Evolutionary conservation across 2,329 filamentous ascomycete species (phyloP), one percentile per base, ranked within the genome.

Genomic region (Colletotrichum acutatum): DNA sequence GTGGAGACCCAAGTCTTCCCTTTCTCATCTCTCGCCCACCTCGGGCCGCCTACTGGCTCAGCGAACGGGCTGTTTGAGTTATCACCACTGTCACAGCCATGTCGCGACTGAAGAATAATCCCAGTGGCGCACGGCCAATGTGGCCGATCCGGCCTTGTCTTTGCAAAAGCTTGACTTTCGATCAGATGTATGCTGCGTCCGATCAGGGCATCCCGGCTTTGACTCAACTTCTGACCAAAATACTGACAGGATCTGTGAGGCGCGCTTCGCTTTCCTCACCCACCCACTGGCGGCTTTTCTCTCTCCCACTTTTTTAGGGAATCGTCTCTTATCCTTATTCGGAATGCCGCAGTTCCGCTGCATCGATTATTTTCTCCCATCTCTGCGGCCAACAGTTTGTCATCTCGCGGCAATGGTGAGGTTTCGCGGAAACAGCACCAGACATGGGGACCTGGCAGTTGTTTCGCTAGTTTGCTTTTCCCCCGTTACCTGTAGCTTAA

Each of bases 21-120:
- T 28, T 16, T n/a, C 26, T 26, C 14, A 30, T 56, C 28, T 24
- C 37, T 56, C 28, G 24, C 26, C 12, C 59, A 28, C 24, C 59
- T 32, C 24, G 30, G 66, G 14, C 30, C 49, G 26, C 34, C 22
- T 37, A 32, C 37, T 42, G 49, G 46, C 49, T 56, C 32, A 57
- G 49, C n/a, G 42, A 57, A 34, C 34, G 32, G 28, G 16, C 24
- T 30, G 16, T 61, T 66, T 73, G 71, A 73, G 71, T 73, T 73
- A 22, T 65, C 9, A 65, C 60, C 60, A 66, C 54, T 72, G 71
- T 73, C 67, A 66, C 66, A 73, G 71, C 46, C 71, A 61, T 73
- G 71, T 73, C 71, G 71, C 71, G 71, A 26, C 66, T 58, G 61
- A 37, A 14, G 49, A 42, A 14, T n/a, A 52, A 53, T 46, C 56